Evolutionary conservation across 2,329 filamentous ascomycete genomes (phyloP).

Genomic region (Graphiopsis chlorocephala): DNA sequence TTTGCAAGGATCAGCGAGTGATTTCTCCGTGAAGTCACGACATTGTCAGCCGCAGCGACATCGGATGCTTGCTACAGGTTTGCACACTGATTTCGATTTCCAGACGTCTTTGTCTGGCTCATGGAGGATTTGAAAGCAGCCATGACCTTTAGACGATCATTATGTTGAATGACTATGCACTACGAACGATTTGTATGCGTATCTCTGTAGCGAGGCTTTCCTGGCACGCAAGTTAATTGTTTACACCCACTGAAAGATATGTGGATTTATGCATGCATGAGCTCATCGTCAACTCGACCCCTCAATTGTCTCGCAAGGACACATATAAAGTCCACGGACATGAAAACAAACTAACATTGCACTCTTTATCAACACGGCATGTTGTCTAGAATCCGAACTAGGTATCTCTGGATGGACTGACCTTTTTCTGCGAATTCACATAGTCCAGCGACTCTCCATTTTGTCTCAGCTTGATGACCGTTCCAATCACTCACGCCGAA

Average conservation of each 20-base stretch:
- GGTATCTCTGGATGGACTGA: not conserved
- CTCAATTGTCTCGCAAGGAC: not conserved
- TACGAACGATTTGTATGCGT: no score
- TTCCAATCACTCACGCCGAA: not conserved
- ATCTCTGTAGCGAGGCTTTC: not conserved
- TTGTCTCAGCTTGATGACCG: not conserved
- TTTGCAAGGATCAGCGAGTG: not conserved
- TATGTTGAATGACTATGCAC: no score
- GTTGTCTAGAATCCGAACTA: no score
- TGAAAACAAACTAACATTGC: no score
- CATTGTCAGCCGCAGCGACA: not conserved
- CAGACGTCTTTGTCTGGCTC: not conserved
- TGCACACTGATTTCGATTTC: not conserved
- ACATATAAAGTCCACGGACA: no score
- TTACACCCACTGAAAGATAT: no score
- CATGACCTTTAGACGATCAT: no score
- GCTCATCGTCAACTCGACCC: no score
- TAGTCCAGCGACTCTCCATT: not conserved
- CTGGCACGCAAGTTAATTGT: no score
- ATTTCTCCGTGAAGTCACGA: not conserved
- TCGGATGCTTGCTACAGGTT: not conserved
- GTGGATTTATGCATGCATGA: no score
- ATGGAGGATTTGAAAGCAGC: no score
- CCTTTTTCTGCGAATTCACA: not conserved
- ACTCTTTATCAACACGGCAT: no score